A percentile compares a stretch with the other conserved stretches of the same genome.
Evolutionary conservation across 2,329 filamentous ascomycete genomes (phyloP).

Genomic region (Botrytis cinerea): DNA sequence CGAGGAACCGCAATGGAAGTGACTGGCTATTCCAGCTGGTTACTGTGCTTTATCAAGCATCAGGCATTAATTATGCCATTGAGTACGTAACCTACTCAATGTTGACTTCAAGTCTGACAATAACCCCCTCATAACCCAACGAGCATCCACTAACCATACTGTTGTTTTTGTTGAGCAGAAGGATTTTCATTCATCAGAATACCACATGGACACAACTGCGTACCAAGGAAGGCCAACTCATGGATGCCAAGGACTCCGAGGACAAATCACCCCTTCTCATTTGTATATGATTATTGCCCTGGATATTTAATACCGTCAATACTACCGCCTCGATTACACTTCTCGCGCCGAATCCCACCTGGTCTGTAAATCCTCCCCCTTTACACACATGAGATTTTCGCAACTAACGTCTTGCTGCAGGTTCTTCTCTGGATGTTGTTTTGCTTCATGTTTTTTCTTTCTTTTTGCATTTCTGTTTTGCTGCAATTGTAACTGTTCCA

Average conservation of each 20-base stretch:
- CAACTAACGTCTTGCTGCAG: conserved; percentile 33
- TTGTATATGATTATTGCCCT: conserved; percentile 11
- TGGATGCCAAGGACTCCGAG: conserved; percentile 19
- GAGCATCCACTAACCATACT: conserved; percentile 39
- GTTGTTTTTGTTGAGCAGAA: conserved; percentile 35
- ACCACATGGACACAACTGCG: conserved; percentile 1
- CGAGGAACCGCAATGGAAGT: conserved; percentile 2
- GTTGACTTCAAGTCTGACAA: conserved; percentile 35
- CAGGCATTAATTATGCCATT: conserved; percentile 38
- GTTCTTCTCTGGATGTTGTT: conserved; percentile 29
- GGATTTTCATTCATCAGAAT: conserved; percentile 15
- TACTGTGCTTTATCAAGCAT: conserved; percentile 25
- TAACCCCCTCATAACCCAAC: conserved; percentile 31
- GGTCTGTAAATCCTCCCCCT: conserved; percentile 33
- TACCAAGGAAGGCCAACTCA: conserved; percentile 12
- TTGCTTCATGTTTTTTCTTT: conserved; percentile 24
- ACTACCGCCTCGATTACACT: background rate
- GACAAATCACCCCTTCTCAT: conserved; percentile 19
- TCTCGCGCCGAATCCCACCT: conserved; percentile 16
- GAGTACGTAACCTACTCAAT: conserved; percentile 41
- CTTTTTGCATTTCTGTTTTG: conserved; percentile 8
- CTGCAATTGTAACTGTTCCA: conserved; percentile 27
- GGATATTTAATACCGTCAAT: conserved; percentile 2
- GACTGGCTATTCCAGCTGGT: conserved; percentile 31
- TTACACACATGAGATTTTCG: background rate